Evolutionary conservation across 352 stramenopile species (phyloP), one percentile per base, ranked within the genome.

Genomic region (Phytopythium aichiense): DNA sequence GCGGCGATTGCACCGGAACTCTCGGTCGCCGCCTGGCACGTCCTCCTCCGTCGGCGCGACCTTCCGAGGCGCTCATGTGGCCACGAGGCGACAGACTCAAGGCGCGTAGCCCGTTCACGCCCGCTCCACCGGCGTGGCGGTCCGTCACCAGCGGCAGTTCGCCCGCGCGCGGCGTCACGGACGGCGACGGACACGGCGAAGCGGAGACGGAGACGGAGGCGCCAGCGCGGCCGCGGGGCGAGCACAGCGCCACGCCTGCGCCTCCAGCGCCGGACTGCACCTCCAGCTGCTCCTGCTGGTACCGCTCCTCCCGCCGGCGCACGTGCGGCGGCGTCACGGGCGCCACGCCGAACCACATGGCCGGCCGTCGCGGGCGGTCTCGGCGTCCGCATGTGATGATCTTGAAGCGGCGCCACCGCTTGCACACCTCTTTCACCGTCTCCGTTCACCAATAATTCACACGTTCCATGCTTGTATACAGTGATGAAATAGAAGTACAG

Each of bases 311-410:
- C 25, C 61, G 60, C 45, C 63, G 56, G 23, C 73, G 68, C 22
- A 77, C 73, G 45, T 73, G 72, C 23, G 70, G 72, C 11, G 76
- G 74, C 30, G 74, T 82, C 60, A 72, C 68, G n/a, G 81, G 81
- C 23, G 81, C 81, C 49, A 90, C 61, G 66, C 81, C 78, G 58
- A 90, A 88, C 78, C 81, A 90, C 81, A 90, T 90, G 16, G 31
- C 31, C 9, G 31, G 4, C 4, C 31, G 31, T 37, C 31, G 31
- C 31, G 31, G 31, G n/a, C n/a, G n/a, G n/a, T n/a, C n/a, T n/a
- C n/a, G n/a, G 35, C 12, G 35, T 40, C 35, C 35, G 35, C 35
- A 40, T 40, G 35, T 7, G 35, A 2, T 40, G 35, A 40, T 40
- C 35, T 40, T 40, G 35, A 40, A 40, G 35, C 35, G 35, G 12